Percentiles rank a stretch among this genome's conserved stretches.
Evolutionary conservation across 306 rosid genomes (phyloP).

Genomic region (Malus orientalis): DNA sequence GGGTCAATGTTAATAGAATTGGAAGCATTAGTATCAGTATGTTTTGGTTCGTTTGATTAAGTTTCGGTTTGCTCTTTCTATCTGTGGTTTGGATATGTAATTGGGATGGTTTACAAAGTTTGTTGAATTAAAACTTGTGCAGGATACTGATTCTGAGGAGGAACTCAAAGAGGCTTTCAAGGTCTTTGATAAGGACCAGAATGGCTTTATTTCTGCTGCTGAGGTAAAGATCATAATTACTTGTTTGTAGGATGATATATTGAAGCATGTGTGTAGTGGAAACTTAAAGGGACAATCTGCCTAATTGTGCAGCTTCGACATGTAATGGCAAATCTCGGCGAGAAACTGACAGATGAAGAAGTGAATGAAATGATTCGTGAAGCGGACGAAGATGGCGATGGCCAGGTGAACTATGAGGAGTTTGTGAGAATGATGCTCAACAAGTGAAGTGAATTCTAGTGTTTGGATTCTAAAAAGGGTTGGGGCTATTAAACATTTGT

Average conservation of each 20-base stretch:
- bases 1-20: neutral
- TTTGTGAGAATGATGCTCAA: constrained; percentile 26
- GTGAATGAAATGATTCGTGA: constrained; percentile 23
- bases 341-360: constrained; percentile 26
- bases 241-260: neutral
- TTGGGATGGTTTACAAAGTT: neutral
- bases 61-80: neutral
- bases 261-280: neutral
- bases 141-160: constrained; percentile 27
- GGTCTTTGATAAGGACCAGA: constrained; percentile 24
- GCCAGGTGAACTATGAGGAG: constrained; percentile 27
- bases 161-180: constrained; percentile 20
- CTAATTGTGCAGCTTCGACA: constrained; percentile 16
- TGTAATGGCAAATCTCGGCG: constrained; percentile 22
- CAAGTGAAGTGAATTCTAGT: neutral
- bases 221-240: constrained; percentile 9
- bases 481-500: neutral
- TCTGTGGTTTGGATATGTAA: neutral
- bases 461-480: neutral
- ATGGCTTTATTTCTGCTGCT: constrained; percentile 25
- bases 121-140: neutral
- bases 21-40: neutral
- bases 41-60: neutral
- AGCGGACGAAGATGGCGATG: constrained; percentile 23
- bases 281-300: neutral